A percentile compares a stretch with the other conserved stretches of the same genome.
Conservation (phyloP, 208 protist genomes). For the Wallacemonas rigidus region DNA sequence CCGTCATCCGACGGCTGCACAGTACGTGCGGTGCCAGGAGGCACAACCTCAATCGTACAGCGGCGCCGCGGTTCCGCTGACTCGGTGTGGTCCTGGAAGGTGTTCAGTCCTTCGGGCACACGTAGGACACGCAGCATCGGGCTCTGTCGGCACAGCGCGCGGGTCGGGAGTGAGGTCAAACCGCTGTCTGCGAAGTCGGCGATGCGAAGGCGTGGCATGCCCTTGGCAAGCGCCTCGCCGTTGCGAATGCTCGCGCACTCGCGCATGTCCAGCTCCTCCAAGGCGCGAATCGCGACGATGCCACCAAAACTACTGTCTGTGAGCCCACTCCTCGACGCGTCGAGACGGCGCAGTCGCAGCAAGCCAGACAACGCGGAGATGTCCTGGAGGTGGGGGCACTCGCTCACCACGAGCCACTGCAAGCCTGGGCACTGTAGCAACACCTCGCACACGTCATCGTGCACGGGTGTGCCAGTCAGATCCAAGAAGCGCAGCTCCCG, state of each 20-base stretch:
- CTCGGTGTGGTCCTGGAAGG: conserved; percentile 1
- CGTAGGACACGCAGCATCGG: conserved; percentile 21
- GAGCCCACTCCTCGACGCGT: conserved; percentile 28
- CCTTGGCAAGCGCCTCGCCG: conserved; percentile 5
- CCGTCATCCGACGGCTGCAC: not conserved
- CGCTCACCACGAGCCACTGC: conserved; percentile 27
- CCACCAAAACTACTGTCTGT: conserved; percentile 19
- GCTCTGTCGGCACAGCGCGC: conserved; percentile 17
- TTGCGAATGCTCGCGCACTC: conserved; percentile 22
- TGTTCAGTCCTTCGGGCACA: conserved; percentile 5
- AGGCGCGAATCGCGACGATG: conserved; percentile 18
- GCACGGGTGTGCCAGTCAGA: conserved; percentile 26
- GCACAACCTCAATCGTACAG: conserved; percentile 11
- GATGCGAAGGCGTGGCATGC: conserved; percentile 23
- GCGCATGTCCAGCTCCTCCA: conserved; percentile 33
- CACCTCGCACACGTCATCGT: conserved; percentile 22
- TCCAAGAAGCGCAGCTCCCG: conserved; percentile 28
- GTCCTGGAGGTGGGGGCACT: conserved; percentile 26
- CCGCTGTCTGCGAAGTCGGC: conserved; percentile 23
- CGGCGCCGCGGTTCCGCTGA: not conserved
- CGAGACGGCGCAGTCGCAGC: conserved; percentile 32
- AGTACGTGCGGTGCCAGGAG: not conserved
- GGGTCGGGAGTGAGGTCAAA: not conserved
- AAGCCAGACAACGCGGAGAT: conserved; percentile 22
- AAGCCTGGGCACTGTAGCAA: conserved; percentile 24